phyloP scores from a whole-genome alignment of 768 basidiomycete species.

The Cystobasidiopsis lactophilus region DNA sequence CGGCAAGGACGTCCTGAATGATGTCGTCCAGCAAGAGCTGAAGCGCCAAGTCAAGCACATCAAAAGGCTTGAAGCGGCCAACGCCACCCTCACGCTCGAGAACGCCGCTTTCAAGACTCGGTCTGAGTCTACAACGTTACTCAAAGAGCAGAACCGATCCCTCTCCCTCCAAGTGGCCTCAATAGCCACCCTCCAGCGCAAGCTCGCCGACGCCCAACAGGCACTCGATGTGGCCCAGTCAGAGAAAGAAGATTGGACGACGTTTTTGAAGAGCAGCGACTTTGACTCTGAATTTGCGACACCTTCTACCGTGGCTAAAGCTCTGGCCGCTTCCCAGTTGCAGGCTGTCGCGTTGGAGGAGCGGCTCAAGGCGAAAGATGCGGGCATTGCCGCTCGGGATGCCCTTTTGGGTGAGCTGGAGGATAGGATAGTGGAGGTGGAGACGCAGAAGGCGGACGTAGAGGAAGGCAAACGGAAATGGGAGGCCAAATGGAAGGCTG shows the following conservation, averaged over 20 bases:
- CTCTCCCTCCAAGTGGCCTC: conserved; percentile 15
- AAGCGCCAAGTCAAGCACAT: conserved; percentile 17
- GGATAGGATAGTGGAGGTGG: conserved; percentile 5
- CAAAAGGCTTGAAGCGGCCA: conserved; percentile 17
- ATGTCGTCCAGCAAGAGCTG: conserved; percentile 8
- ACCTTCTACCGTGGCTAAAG: conserved; percentile 13
- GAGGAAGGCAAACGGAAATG: background rate
- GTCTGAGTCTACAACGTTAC: conserved; percentile 14
- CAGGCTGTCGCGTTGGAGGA: conserved; percentile 11
- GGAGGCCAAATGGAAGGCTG: background rate
- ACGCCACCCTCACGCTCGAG: conserved; percentile 14
- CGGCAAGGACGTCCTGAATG: too few relatives aligned
- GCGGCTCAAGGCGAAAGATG: conserved; percentile 13
- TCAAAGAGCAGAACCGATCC: conserved; percentile 18
- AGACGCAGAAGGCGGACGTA: background rate
- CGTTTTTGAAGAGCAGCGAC: background rate
- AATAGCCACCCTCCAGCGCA: conserved; percentile 8
- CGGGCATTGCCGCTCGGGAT: conserved; percentile 14
- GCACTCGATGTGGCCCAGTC: conserved; percentile 11
- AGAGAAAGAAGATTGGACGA: conserved; percentile 18
- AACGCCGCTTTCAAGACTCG: conserved; percentile 15
- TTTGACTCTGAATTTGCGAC: background rate
- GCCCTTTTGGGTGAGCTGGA: too few relatives aligned
- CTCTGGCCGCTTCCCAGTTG: too few relatives aligned
- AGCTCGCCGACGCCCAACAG: conserved; percentile 5